phyloP scores from a whole-genome alignment of 2,329 filamentous ascomycete genomes.

The Penicillium sp. region DNA sequence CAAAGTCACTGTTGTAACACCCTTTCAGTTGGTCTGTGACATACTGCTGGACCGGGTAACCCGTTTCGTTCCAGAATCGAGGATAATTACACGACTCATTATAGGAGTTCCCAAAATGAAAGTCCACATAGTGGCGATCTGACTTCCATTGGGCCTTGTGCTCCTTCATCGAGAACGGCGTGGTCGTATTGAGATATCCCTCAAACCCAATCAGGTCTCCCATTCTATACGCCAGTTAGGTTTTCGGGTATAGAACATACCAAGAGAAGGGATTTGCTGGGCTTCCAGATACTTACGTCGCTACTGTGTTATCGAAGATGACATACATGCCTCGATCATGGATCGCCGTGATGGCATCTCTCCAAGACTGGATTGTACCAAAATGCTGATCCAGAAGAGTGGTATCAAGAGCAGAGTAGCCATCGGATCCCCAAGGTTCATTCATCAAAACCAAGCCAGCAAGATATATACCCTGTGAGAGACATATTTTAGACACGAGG shows the following conservation, averaged over 20 bases:
- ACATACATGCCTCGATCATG: constrained; percentile 64
- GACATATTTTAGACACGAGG: constrained; percentile 6
- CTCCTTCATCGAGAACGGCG: constrained; percentile 55
- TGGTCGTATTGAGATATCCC: constrained; percentile 57
- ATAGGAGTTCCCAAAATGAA: constrained; percentile 54
- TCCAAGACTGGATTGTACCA: constrained; percentile 59
- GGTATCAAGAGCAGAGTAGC: constrained; percentile 59
- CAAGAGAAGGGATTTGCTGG: no score
- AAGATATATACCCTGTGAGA: constrained; percentile 55
- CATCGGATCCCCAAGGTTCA: constrained; percentile 61
- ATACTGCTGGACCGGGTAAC: constrained; percentile 49
- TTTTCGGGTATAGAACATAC: not conserved
- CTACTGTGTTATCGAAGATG: constrained; percentile 63
- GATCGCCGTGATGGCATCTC: constrained; percentile 58
- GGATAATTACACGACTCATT: constrained; percentile 58
- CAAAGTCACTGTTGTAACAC: constrained; percentile 63
- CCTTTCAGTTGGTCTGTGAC: constrained; percentile 51
- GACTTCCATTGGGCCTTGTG: constrained; percentile 59
- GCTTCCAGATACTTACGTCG: constrained; percentile 50
- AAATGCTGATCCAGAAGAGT: constrained; percentile 63
- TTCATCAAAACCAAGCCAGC: constrained; percentile 65
- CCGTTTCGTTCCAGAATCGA: constrained; percentile 60
- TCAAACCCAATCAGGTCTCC: constrained; percentile 63
- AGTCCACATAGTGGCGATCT: constrained; percentile 57
- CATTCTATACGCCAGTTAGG: constrained; percentile 34